Base-by-base conservation (phyloP, 345 rosid species). In the Mercurialis annua region DNA sequence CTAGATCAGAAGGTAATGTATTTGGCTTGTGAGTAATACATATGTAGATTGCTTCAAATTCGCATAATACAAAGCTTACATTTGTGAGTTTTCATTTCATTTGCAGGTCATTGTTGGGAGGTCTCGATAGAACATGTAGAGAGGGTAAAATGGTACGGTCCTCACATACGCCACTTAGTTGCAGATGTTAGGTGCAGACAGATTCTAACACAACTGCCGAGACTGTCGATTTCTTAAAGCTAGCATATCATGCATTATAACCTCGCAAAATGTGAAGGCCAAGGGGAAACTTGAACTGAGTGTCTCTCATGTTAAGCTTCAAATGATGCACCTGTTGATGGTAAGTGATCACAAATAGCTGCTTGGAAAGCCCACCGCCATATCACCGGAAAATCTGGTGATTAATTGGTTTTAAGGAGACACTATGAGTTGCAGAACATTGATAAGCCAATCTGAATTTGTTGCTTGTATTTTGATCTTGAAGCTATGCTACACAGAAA, bases 141-240 rank as follows among this genome's bases (percentile, higher is more conserved):
- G 81, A 88, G 87, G 71, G 98, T 93, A 66, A 90, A 92, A 81
- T 90, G 97, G 98, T 88, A 92, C 11, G 96, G 92, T 10, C 98
- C 98, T 2, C 90, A 88, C 66, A 78, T 93, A 63, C 94, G 91
- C 81, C 98, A 90, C 83, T 84, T 93, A 36, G 97, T 93, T 7
- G 92, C 86, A 2, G 98, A 93, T 66, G 83, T 93, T 36, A 76
- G 81, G 80, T 93, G 97, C 86, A 77, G 67, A 66, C 74, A 58
- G 59, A 34, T 76, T 51, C 64, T 52, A 14, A 52, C 48, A 62
- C 63, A 29, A 23, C 36, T 30, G 33, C n/a, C 0, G 9, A 21
- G 36, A 50, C 21, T 56, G 29, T 20, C 46, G 5, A 4, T 2
- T n/a, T n/a, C n/a, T 23, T 17, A 26, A 40, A 27, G 44, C 33